Evolutionary conservation across 2,329 filamentous ascomycete species (phyloP), one percentile per base, ranked within the genome.

Genomic region (Ceratocystiopsis minuta): DNA sequence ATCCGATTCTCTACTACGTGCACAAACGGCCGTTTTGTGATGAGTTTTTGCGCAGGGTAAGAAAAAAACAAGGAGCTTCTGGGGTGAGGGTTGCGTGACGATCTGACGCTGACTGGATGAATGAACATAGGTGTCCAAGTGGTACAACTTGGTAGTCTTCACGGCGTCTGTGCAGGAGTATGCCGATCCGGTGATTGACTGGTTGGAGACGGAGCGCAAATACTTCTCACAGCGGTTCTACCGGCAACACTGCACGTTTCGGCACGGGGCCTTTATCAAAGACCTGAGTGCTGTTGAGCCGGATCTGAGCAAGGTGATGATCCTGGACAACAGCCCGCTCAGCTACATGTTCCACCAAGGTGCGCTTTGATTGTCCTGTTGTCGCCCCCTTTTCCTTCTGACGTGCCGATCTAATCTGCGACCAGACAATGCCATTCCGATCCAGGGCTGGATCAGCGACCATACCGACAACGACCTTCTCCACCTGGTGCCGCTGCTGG

Each of bases 281-380:
- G 90, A 98, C 61, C 67, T 98, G 43, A 90, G 85, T 57, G 84
- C 85, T 43, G 86, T 98, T 36, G 90, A 98, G 67, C 87, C 90
- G 16, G 90, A 98, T 58, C 65, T 98, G 55, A 95, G 87, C 63
- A 92, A 86, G 62, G 90, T 98, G 46, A 94, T 96, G 81, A 98
- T 98, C 57, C 67, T 98, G 60, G 90, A 98, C 64, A 98, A 98
- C 57, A 95, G 86, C 60, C 90, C 90, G 43, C 75, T 95, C 66
- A 95, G 87, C 64, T 98, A 96, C 63, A 83, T 95, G 63, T 96
- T 96, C 62, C 88, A 96, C 57, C 86, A 94, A 78, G 88, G 90
- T 90, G 64, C 56, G 72, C 56, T n/a, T n/a, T n/a, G n/a, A n/a
- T n/a, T 33, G 28, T 13, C 17, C 35, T 11, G 6, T 20, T 40